Conservation (phyloP, 768 basidiomycete species). For the Lentinula edodes region DNA sequence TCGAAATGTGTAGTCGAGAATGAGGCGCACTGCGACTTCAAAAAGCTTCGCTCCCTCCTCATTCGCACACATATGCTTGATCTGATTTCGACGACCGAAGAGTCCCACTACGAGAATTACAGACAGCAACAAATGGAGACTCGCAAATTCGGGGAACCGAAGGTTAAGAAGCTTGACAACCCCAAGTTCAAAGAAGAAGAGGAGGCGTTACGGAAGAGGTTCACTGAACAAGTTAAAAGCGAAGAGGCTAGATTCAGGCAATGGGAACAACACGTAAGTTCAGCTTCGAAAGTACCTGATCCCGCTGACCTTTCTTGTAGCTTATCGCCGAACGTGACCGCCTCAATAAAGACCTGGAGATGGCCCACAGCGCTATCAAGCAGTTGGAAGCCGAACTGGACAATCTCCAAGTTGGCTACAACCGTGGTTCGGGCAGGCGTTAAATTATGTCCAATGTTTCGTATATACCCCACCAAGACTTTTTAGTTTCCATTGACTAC, state of each 20-base stretch:
- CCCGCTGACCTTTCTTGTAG: slow-evolving; percentile 33
- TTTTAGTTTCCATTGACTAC: neutral
- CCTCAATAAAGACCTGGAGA: slow-evolving; percentile 97
- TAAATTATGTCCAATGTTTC: slow-evolving; percentile 22
- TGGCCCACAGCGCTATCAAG: slow-evolving; percentile 90
- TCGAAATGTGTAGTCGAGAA: slow-evolving; percentile 71
- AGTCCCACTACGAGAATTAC: slow-evolving; percentile 96
- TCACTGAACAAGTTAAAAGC: slow-evolving; percentile 99
- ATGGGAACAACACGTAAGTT: slow-evolving; percentile 95
- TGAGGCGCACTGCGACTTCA: slow-evolving; percentile 99
- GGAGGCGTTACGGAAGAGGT: slow-evolving; percentile 91
- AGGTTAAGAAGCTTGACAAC: slow-evolving; percentile 98
- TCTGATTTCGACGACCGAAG: slow-evolving; percentile 93
- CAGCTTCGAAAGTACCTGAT: neutral
- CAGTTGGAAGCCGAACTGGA: slow-evolving; percentile 86
- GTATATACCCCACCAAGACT: neutral
- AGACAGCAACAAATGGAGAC: slow-evolving; percentile 99
- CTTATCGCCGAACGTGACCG: slow-evolving; percentile 98
- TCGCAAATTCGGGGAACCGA: slow-evolving; percentile 96
- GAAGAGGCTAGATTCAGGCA: slow-evolving; percentile 98
- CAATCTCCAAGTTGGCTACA: slow-evolving; percentile 81
- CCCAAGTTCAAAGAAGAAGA: slow-evolving; percentile 99
- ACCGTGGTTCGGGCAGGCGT: slow-evolving; percentile 66
- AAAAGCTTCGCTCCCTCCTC: slow-evolving; percentile 89
- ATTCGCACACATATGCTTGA: slow-evolving; percentile 99